Base-by-base conservation (phyloP, 148 eudicot species). In the Tetragonia tetragonoides region DNA sequence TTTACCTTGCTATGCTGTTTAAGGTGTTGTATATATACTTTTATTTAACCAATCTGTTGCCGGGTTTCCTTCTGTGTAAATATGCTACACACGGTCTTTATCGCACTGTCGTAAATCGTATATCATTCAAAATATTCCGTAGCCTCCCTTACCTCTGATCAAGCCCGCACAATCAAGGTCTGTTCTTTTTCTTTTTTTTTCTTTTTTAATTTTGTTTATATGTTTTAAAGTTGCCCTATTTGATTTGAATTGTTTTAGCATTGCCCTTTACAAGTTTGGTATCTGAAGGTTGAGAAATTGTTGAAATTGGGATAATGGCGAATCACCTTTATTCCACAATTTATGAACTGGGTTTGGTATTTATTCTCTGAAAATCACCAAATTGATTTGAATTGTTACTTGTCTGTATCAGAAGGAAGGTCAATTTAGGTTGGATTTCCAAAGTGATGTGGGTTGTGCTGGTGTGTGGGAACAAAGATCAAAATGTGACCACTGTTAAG, bases 141-240 rank as follows among this genome's bases (percentile, higher is more conserved):
- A 74, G 99, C 99, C 72, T 89, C 97, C 77, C 91, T 93, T 73
- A 82, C 83, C 75, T 87, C 97, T 79, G 84, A 91, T 24, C 99
- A 95, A 83, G 90, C 97, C 80, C 94, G 92, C 37, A 84, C 97
- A 5, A 93, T 95, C 83, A 95, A 95, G 94, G 99, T 94, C 18
- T 53, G n/a, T 68, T 37, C 68, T 41, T 44, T 34, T 23, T n/a
- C n/a, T n/a, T n/a, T n/a, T n/a, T n/a, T n/a, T n/a, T n/a, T n/a
- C n/a, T n/a, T n/a, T 76, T 47, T 41, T 10, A 23, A 62, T 70
- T 65, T 61, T 38, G 10, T 74, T 54, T 3, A 54, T 3, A 3
- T 42, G 11, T 18, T 6, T 23, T 11, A 7, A 42, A 38, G 6
- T 73, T 51, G 14, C 44, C 67, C 42, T 41, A 23, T 61, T 0